Base-by-base conservation (phyloP, 768 basidiomycete species). In the Collybia mongolica region DNA sequence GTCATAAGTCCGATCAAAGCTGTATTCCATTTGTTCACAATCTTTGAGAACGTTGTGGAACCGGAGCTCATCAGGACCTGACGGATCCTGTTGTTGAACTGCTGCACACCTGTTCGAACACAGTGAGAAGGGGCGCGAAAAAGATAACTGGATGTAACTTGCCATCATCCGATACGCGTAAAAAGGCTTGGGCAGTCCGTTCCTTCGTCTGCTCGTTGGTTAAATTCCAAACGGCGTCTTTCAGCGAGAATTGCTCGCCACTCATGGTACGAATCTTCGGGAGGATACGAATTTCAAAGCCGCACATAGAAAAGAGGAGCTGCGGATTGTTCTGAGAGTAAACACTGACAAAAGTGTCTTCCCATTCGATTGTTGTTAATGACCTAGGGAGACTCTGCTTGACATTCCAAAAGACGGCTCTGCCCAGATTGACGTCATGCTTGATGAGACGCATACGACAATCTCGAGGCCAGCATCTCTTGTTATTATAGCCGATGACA, bases 401-500 rank as follows among this genome's bases (percentile, higher is more conserved):
- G 67, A 98, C 92, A 63, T 99, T 98, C 97, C 96, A 99, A 72
- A 97, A 98, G 7, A 98, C 97, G 2, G 97, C 97, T 54, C 97
- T 83, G 18, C 96, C 97, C 39, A 99, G 77, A 69, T 99, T 98
- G 70, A 98, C 97, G 65, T 99, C 97, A 68, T 99, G 97, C 71
- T 99, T 99, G 77, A 97, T 96, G 50, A 99, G 79, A 28, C 97
- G 79, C 97, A 99, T 99, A 52, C 97, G 88, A 68, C 97, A 99
- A 70, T 99, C 97, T 57, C 95, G 82, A 32, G 97, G 97, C 97
- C 97, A 99, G 72, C 97, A 98, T 44, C 93, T 87, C 70, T 96
- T 97, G 77, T 98, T 98, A 74, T 98, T 98, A 71, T 98, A 99
- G 0, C 96, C 97, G 55, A 98, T 96, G 55, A 98, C 91, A 62